These are phyloP conservation scores for Colletotrichum gigasporum DNA, from an alignment of 2,329 filamentous ascomycete genomes.

Conservation along the genomic window DNA sequence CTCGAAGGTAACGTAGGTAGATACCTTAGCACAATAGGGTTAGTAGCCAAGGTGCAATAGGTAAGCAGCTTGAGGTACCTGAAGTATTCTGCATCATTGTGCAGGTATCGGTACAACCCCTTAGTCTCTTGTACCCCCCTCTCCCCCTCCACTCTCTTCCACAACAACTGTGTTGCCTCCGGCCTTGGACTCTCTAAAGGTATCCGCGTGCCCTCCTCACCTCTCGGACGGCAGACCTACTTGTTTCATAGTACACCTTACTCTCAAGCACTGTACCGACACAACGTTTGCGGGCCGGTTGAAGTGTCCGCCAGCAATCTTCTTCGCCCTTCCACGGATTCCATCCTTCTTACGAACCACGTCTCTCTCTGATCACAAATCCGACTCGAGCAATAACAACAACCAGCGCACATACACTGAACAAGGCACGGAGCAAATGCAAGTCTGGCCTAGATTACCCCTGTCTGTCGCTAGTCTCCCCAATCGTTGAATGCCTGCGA, in stretches of 20 bases:
- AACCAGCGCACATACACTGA: too few species aligned
- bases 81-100: not conserved
- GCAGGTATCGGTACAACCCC: not conserved
- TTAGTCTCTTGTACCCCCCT: not conserved
- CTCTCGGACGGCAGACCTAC: too few species aligned
- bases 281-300: not conserved
- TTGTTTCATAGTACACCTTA: not conserved
- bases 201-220: too few species aligned
- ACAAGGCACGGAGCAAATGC: not conserved
- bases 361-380: too few species aligned
- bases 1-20: not conserved
- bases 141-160: not conserved
- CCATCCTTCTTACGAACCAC: not conserved
- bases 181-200: too few species aligned
- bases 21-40: too few species aligned
- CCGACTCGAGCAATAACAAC: too few species aligned
- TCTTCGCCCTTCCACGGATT: not conserved
- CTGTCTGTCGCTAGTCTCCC: not conserved
- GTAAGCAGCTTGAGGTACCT: too few species aligned
- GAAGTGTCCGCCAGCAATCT: not conserved
- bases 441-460: conserved; percentile 4
- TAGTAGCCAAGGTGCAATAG: too few species aligned
- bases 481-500: not conserved
- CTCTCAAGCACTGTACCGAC: not conserved
- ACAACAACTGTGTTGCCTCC: too few species aligned